Conservation (phyloP, 176 grass and related monocot genomes). For the Carex littledalei region DNA sequence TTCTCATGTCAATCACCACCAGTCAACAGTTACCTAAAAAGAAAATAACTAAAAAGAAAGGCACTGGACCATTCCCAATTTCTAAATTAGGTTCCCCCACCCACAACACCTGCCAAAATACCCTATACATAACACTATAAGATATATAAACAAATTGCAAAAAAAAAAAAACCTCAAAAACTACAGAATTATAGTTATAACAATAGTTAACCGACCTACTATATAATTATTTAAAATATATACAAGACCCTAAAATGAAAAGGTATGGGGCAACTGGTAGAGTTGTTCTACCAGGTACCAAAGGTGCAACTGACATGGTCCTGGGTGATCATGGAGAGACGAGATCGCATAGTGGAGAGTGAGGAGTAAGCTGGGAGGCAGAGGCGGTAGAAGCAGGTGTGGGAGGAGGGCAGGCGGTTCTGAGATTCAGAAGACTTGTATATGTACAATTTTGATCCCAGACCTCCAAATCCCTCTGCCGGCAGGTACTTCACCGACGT, state of each 20-base stretch:
- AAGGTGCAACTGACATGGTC: constrained; percentile 94
- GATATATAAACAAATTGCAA: constrained; percentile 30
- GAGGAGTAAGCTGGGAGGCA: constrained; percentile 73
- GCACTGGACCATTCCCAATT: constrained; percentile 8
- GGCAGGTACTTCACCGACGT: constrained; percentile 91
- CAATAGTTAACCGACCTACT: constrained; percentile 6
- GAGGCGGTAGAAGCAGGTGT: constrained; percentile 95
- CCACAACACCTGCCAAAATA: constrained; percentile 2
- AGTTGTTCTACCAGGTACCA: constrained; percentile 52
- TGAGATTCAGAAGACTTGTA: constrained; percentile 59
- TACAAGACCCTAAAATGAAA: constrained; percentile 21
- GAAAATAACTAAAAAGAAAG: not conserved
- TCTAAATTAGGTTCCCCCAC: constrained; percentile 18
- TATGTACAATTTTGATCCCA: constrained; percentile 85
- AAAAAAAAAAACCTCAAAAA: not conserved
- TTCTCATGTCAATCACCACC: constrained; percentile 2
- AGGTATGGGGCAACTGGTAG: not conserved
- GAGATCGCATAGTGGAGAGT: constrained; percentile 35
- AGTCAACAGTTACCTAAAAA: not conserved
- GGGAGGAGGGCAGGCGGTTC: constrained; percentile 70
- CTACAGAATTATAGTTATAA: constrained; percentile 11
- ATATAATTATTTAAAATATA: constrained; percentile 23
- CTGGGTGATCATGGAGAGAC: constrained; percentile 70
- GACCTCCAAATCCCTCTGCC: constrained; percentile 68
- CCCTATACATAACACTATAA: constrained; percentile 21